A percentile compares a stretch with the other conserved stretches of the same genome.
phyloP scores from a whole-genome alignment of 305 asterid species.

The Andrographis paniculata region DNA sequence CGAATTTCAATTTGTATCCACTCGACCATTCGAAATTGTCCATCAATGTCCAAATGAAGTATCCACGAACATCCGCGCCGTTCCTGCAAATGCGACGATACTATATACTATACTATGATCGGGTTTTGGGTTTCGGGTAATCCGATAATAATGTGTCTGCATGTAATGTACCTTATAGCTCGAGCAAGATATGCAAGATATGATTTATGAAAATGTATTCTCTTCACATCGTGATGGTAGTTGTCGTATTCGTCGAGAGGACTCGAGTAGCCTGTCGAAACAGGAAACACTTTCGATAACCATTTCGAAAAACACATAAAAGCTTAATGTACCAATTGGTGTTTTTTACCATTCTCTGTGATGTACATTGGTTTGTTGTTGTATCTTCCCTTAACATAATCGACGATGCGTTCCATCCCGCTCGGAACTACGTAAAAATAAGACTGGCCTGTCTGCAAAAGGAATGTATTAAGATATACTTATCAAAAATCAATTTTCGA shows the following conservation, averaged over 20 bases:
- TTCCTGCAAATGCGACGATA: constrained; percentile 26
- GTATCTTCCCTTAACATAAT: constrained; percentile 52
- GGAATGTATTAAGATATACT: neutral
- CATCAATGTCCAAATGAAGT: constrained; percentile 60
- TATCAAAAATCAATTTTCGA: neutral
- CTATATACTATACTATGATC: no score
- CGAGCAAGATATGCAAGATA: constrained; percentile 55
- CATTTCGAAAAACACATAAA: neutral
- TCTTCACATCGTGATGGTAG: constrained; percentile 36
- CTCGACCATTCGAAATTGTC: constrained; percentile 55
- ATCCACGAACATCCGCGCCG: constrained; percentile 63
- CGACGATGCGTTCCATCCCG: constrained; percentile 55
- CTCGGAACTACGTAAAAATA: constrained; percentile 51
- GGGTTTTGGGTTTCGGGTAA: no score
- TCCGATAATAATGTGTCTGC: no score
- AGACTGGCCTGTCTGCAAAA: constrained; percentile 46
- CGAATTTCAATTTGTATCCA: constrained; percentile 41
- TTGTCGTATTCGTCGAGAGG: constrained; percentile 26
- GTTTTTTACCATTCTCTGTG: constrained; percentile 56
- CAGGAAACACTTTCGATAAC: neutral
- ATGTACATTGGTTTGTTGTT: constrained; percentile 59
- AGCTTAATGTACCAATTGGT: neutral
- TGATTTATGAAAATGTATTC: constrained; percentile 43
- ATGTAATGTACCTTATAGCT: constrained; percentile 42
- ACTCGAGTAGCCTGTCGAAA: constrained; percentile 45